Base-by-base conservation (phyloP, 768 basidiomycete species). In the Podaxis sp. region DNA sequence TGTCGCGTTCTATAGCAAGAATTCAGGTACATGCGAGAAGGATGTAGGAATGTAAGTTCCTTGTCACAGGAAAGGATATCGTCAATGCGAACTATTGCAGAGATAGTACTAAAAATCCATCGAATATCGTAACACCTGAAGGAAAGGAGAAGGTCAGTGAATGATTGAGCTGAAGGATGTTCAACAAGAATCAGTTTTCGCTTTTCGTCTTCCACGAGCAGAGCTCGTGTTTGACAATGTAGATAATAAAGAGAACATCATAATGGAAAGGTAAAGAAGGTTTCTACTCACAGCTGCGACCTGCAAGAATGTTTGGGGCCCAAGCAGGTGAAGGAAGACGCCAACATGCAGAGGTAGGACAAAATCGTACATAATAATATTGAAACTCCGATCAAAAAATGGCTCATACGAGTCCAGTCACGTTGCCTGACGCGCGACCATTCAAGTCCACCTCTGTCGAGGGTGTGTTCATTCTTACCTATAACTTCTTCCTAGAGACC, bases 141-240 rank as follows among this genome's bases (percentile, higher is more conserved):
- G 53, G 53, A 22, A 19, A 51, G 47, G 4, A 27, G 37, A 37
- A 24, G 36, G 51, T 49, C 49, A 63, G 52, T 37, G 22, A 57
- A 68, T 61, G 57, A 55, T 22, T 57, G 43, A 55, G 55, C 53
- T 52, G 64, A 27, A 40, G 64, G 4, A 36, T 59, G 56, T 67
- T 66, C 55, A 49, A 67, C 79, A 72, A 82, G 76, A 54, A 63
- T 53, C 65, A 57, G 52, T 68, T 54, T 24, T 46, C 25, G 55
- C 58, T 64, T 64, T 62, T 88, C 88, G 78, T 85, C 87, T 83
- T 67, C 67, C 72, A 75, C 74, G 76, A 76, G 71, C 63, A 65
- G 66, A 73, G 75, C 81, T 80, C 79, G 17, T 62, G 79, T 93
- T 85, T 69, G 92, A 91, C 90, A 93, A 93, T 93, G 92, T 93